A percentile compares a stretch with the other conserved stretches of the same genome.
Conservation (phyloP, 495 filamentous ascomycete genomes). For the Penicillium argentinense region DNA sequence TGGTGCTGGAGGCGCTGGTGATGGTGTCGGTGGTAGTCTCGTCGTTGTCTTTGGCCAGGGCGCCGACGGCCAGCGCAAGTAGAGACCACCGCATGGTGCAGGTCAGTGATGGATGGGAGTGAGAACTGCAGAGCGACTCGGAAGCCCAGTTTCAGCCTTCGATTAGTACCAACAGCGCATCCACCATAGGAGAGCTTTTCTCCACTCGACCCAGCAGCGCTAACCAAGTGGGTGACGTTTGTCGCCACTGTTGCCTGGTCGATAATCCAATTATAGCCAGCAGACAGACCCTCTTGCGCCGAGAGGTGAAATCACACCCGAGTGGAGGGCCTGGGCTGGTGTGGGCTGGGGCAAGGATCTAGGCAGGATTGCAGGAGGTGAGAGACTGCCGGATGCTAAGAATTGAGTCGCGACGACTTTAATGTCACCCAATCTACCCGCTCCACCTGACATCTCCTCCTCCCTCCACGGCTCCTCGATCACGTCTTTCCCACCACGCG, state of each 20-base stretch:
- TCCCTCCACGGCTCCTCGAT: conserved; percentile 6
- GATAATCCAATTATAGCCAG: conserved; percentile 17
- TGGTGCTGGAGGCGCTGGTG: conserved; percentile 5
- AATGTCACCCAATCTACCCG: too few species aligned
- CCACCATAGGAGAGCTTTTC: too few species aligned
- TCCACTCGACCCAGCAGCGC: background rate
- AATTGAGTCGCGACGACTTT: too few species aligned
- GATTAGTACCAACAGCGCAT: too few species aligned
- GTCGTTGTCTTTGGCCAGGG: conserved; percentile 22
- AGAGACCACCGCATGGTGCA: conserved; percentile 24
- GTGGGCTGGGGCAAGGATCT: too few species aligned
- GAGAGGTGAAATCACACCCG: background rate
- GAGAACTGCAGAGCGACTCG: too few species aligned
- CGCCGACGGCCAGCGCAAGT: conserved; percentile 12
- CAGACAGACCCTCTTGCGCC: background rate
- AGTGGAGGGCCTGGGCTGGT: too few species aligned
- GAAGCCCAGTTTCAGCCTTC: too few species aligned
- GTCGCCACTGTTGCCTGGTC: background rate
- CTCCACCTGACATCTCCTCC: conserved; percentile 13
- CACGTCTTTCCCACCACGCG: conserved; percentile 2
- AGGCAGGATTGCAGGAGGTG: too few species aligned
- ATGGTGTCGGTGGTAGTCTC: background rate
- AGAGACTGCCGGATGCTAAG: too few species aligned
- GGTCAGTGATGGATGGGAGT: too few species aligned
- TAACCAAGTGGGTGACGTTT: conserved; percentile 14